phyloP scores from a whole-genome alignment of 1,139 yeast genomes.

The Pichia sp. region DNA sequence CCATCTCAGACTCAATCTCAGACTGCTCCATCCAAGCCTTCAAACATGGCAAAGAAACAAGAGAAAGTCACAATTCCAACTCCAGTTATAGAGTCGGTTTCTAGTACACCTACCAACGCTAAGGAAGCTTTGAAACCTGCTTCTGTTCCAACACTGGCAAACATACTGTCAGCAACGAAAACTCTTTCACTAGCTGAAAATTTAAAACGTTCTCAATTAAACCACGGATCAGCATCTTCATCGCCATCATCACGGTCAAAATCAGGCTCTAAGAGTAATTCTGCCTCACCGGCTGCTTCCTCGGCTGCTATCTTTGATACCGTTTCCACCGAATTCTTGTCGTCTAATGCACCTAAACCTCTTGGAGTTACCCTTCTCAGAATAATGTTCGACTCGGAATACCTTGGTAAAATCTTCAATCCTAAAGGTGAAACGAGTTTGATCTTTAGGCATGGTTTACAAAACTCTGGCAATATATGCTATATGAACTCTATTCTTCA shows the following conservation, averaged over 20 bases:
- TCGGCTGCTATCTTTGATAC: conserved; percentile 11
- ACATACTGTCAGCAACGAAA: neutral
- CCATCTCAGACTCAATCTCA: conserved; percentile 1
- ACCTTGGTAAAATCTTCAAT: conserved; percentile 16
- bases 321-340: conserved; percentile 7
- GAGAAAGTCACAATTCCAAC: neutral
- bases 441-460: conserved; percentile 62
- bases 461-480: conserved; percentile 89
- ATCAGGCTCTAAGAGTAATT: conserved; percentile 24
- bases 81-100: neutral
- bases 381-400: conserved; percentile 31
- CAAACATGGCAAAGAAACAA: neutral
- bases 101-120: neutral
- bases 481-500: conserved; percentile 93
- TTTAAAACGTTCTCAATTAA: conserved; percentile 5
- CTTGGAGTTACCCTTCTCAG: conserved; percentile 37
- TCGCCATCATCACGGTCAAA: conserved; percentile 33
- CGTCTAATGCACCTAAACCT: conserved; percentile 27
- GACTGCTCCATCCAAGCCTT: neutral
- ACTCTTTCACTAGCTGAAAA: conserved; percentile 10
- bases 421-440: conserved; percentile 17
- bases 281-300: conserved; percentile 23
- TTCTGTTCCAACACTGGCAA: conserved; percentile 2
- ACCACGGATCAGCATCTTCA: conserved; percentile 13
- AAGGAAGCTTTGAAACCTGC: neutral